Base-by-base conservation (phyloP, 1,284 basidiomycete species). In the Cryptococcus amylolentus region DNA sequence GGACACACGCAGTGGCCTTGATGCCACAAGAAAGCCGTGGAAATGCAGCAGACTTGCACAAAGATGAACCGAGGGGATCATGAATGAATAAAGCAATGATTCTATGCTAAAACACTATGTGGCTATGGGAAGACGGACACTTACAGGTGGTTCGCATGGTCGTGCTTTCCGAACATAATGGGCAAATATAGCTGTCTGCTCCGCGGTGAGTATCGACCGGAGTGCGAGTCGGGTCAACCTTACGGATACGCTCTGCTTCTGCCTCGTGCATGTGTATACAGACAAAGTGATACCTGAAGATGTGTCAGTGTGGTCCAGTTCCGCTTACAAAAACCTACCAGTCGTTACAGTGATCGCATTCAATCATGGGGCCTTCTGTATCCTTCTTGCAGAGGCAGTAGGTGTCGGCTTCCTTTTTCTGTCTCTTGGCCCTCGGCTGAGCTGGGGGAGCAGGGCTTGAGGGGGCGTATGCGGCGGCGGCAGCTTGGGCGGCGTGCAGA, bases 341-440 rank as follows among this genome's bases (percentile, higher is more conserved):
- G 50, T 76, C 66, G 26, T 65, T 63, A 54, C 74, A 76, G 38
- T 64, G 59, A 14, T 59, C 70, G 55, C 73, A 76, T 61, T 76
- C 67, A n/a, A 76, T 74, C 73, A 76, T 76, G 3, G 69, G 62
- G n/a, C 68, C 67, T 3, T 59, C 56, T 8, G 58, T 58, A 5
- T 63, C 56, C 35, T 63, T 61, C 51, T 68, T 66, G 51, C 74
- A 74, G 2, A 70, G 14, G 54, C 72, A 73, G 48, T 69, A 73
- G 28, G 64, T 62, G 39, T 61, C 63, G 39, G 60, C 55, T 16
- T 62, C 56, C 55, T 58, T 62, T 37, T 57, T 57, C 52, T 54
- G 55, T 54, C 62, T 64, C 60, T 64, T 70, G 38, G 60, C 59
- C 40, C 62, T 63, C 14, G 44, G 44, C 55, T 41, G 31, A 5